Percentiles rank a stretch among this genome's conserved stretches.
Conservation (phyloP, 441 rosid species). For the Eutrema salsugineum region DNA sequence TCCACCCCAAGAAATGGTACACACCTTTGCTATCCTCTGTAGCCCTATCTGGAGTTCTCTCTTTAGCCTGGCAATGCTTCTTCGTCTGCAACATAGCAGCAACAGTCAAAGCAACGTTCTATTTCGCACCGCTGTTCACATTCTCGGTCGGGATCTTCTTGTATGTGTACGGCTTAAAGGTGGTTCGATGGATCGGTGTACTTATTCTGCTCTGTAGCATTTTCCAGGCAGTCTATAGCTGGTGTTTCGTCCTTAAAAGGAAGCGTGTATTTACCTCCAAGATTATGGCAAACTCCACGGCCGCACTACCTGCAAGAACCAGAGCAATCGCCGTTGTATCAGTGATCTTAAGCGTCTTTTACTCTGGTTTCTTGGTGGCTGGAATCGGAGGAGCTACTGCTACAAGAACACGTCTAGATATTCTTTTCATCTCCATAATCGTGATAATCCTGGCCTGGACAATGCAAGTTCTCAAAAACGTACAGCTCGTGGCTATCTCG, state of each 20-base stretch:
- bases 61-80: slow-evolving; percentile 49
- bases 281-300: slow-evolving; percentile 41
- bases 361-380: slow-evolving; percentile 49
- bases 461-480: slow-evolving; percentile 66
- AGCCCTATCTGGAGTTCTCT: slow-evolving; percentile 43
- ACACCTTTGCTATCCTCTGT: slow-evolving; percentile 66
- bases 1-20: slow-evolving; percentile 76
- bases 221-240: slow-evolving; percentile 33
- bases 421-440: slow-evolving; percentile 47
- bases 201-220: slow-evolving; percentile 33
- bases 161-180: slow-evolving; percentile 27
- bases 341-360: slow-evolving; percentile 29
- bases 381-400: slow-evolving; percentile 82
- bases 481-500: slow-evolving; percentile 47
- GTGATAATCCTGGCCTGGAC: slow-evolving; percentile 64
- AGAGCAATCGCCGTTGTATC: slow-evolving; percentile 32
- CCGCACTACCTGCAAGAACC: slow-evolving; percentile 39
- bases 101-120: slow-evolving; percentile 54
- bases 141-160: slow-evolving; percentile 46
- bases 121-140: slow-evolving; percentile 51
- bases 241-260: slow-evolving; percentile 38
- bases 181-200: slow-evolving; percentile 35
- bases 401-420: slow-evolving; percentile 41
- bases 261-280: slow-evolving; percentile 41
- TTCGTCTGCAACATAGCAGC: slow-evolving; percentile 36